These are phyloP conservation scores for Strobilomyces echinocephalus DNA, from an alignment of 768 basidiomycete species.

Conservation along the genomic window DNA sequence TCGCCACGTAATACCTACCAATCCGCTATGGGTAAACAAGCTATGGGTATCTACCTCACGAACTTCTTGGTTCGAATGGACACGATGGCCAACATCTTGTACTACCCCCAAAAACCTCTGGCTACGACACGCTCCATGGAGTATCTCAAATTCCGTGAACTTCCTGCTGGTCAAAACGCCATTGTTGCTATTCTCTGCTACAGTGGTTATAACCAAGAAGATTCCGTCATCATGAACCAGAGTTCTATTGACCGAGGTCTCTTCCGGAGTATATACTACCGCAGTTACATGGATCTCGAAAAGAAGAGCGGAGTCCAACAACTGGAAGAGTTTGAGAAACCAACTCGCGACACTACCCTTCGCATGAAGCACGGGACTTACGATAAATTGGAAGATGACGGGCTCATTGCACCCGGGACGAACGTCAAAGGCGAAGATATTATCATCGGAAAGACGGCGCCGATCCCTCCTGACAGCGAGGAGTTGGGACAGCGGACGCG, in stretches of 20 bases:
- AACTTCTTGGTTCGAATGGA: slow-evolving; percentile 99
- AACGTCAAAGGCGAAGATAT: slow-evolving; percentile 96
- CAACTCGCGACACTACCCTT: slow-evolving; percentile 85
- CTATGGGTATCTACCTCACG: slow-evolving; percentile 98
- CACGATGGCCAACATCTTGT: slow-evolving; percentile 99
- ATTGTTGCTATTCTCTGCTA: slow-evolving; percentile 98
- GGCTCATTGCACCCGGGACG: slow-evolving; percentile 92
- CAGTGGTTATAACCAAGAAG: slow-evolving; percentile 99
- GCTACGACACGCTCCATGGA: slow-evolving; percentile 99
- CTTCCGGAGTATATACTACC: slow-evolving; percentile 97
- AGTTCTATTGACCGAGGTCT: slow-evolving; percentile 96
- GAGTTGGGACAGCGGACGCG: slow-evolving; percentile 96
- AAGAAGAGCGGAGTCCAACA: slow-evolving; percentile 92
- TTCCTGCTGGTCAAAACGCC: slow-evolving; percentile 98
- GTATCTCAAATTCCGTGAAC: slow-evolving; percentile 96
- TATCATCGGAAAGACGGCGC: slow-evolving; percentile 98
- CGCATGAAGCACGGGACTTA: slow-evolving; percentile 98
- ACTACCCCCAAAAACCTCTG: slow-evolving; percentile 98
- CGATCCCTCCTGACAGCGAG: slow-evolving; percentile 93
- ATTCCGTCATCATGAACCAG: slow-evolving; percentile 99
- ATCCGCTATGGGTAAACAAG: slow-evolving; percentile 99
- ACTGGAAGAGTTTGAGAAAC: slow-evolving; percentile 96
- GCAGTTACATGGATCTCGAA: slow-evolving; percentile 97
- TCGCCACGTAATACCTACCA: slow-evolving; percentile 99
- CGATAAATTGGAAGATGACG: slow-evolving; percentile 96